Conservation (phyloP, 2,329 filamentous ascomycete species). For the Albophoma yamanashiensis region DNA sequence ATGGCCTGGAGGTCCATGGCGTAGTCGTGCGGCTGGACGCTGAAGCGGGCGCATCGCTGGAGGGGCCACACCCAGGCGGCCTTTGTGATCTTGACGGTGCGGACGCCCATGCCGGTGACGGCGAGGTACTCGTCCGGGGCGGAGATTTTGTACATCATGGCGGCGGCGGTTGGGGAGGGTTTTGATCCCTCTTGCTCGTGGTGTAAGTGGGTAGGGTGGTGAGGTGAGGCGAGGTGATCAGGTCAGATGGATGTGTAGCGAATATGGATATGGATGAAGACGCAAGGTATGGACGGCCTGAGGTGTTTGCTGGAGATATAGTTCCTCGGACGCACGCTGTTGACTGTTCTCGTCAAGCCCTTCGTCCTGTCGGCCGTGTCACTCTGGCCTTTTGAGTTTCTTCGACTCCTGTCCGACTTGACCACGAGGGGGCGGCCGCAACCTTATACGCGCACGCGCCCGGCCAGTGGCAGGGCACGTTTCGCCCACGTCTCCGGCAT, state of each 20-base stretch:
- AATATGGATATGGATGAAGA: background rate
- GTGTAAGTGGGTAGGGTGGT: background rate
- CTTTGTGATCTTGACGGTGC: constrained; percentile 68
- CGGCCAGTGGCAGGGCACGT: background rate
- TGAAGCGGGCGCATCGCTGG: constrained; percentile 53
- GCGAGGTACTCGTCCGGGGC: constrained; percentile 78
- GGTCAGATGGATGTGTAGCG: background rate
- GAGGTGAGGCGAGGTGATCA: background rate
- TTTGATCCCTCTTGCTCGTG: background rate
- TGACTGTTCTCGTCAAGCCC: background rate
- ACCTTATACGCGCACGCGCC: background rate
- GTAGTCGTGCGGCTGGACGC: constrained; percentile 70
- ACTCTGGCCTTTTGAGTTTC: background rate
- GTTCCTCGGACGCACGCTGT: background rate
- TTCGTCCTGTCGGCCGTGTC: background rate
- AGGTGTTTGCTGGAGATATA: background rate
- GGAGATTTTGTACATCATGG: constrained; percentile 56
- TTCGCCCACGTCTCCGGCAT: background rate
- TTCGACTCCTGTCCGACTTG: too few relatives aligned
- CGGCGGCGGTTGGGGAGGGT: constrained; percentile 10
- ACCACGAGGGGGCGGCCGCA: background rate
- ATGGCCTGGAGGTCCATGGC: constrained; percentile 75
- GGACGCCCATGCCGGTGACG: constrained; percentile 69
- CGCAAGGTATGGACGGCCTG: background rate
- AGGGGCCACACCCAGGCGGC: constrained; percentile 63